Evolutionary conservation across 2,329 filamentous ascomycete species (phyloP), one percentile per base, ranked within the genome.

Genomic region (Aspergillus clavatus): DNA sequence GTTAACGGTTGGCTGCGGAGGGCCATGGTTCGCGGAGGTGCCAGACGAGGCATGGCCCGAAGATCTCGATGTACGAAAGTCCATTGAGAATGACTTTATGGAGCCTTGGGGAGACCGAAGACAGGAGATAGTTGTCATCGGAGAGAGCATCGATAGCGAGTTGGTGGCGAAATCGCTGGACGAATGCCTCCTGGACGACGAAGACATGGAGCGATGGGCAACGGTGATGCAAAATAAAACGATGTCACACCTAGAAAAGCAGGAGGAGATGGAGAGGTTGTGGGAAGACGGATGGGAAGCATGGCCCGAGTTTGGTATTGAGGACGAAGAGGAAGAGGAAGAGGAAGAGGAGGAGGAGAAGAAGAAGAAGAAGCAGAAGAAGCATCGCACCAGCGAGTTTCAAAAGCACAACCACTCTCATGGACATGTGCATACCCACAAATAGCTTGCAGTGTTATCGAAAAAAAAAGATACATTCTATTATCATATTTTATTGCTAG

Each of bases 121-220:
- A 2, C 84, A 88, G 59, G 84, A 88, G 61, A 61, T 88, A 5
- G 84, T 88, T 2, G 85, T 88, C 48, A 87, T 89, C 46, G 84
- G 84, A 0, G 82, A 87, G 62, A 73, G 74, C 4, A 70, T 88
- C 11, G 73, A 86, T 40, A 57, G 72, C 1, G 57, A 61, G 4
- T 72, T 68, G 0, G 67, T 88, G 12, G 76, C 73, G 19, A 65
- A 62, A 4, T 60, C 75, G 26, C 61, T 88, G 3, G 80, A 88
- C 55, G 64, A 61, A 2, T 87, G 83, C 55, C 60, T 87, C 19
- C 61, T 88, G 2, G 73, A 74, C n/a, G 77, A 83, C 18, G 61
- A 61, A 0, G 84, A 88, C 63, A 78, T 76, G 58, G 60, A 55
- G n/a, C 57, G 69, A 55, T 81, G 81, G 73, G 71, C 78, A 55